These are phyloP conservation scores for Scheffersomyces spartinae DNA, from an alignment of 805 yeast genomes.

Conservation along the genomic window DNA sequence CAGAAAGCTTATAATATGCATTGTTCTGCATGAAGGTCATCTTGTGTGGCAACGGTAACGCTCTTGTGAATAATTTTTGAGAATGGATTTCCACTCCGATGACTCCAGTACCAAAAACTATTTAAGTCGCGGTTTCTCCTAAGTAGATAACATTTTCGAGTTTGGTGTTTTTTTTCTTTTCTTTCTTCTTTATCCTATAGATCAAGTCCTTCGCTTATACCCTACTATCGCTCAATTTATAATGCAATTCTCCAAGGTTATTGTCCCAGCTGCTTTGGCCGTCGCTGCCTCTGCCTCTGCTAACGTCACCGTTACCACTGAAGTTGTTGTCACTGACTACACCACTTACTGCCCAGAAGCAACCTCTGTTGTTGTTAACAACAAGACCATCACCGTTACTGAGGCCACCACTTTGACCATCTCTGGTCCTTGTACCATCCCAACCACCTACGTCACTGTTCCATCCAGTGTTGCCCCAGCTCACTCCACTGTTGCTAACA, in stretches of 20 bases:
- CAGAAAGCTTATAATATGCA: no score
- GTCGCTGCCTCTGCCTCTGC: slow-evolving; percentile 30
- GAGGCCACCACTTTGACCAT: slow-evolving; percentile 73
- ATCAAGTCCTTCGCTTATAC: no score
- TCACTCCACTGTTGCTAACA: slow-evolving; percentile 5
- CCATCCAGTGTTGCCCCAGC: slow-evolving; percentile 4
- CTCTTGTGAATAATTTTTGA: no score
- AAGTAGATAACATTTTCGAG: no score
- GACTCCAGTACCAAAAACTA: no score
- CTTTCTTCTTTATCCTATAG: no score
- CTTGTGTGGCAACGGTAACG: no score
- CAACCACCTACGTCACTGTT: slow-evolving; percentile 27
- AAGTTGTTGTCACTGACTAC: slow-evolving; percentile 52
- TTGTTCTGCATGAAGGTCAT: no score
- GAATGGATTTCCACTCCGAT: no score
- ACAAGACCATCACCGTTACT: slow-evolving; percentile 63
- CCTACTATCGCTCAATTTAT: neutral
- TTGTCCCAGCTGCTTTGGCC: slow-evolving; percentile 25
- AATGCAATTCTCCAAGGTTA: slow-evolving; percentile 1
- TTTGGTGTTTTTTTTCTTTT: no score
- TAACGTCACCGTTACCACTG: slow-evolving; percentile 39
- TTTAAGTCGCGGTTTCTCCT: no score
- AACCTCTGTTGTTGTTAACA: slow-evolving; percentile 54
- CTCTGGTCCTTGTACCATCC: slow-evolving; percentile 78
- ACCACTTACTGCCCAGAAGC: slow-evolving; percentile 79